Evolutionary conservation across 1,139 yeast species (phyloP).

Genomic region (Geotrichum candidum): DNA sequence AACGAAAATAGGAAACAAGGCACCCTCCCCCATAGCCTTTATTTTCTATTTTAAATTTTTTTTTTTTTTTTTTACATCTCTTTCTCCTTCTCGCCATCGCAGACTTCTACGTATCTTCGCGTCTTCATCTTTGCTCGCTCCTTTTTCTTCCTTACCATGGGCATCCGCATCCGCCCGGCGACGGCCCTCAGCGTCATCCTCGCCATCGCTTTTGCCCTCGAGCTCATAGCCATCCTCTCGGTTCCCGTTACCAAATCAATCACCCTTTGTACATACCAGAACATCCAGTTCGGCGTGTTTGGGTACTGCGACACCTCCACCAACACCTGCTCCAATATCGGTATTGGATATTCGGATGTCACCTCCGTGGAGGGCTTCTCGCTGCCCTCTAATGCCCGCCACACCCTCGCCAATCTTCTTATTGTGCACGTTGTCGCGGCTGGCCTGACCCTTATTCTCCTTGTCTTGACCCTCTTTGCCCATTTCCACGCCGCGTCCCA

Average conservation of each 20-base stretch:
- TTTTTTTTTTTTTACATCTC: background rate
- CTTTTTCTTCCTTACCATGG: conserved; percentile 25
- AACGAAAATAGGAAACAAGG: no score
- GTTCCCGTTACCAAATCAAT: conserved; percentile 55
- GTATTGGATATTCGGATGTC: conserved; percentile 44
- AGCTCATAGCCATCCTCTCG: conserved; percentile 51
- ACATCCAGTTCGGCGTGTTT: conserved; percentile 72
- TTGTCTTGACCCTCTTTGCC: conserved; percentile 37
- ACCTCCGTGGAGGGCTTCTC: conserved; percentile 41
- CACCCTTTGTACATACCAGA: conserved; percentile 46
- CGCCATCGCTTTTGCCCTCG: conserved; percentile 48
- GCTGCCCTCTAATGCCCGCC: conserved; percentile 55
- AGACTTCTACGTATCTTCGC: background rate
- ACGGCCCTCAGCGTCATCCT: conserved; percentile 39
- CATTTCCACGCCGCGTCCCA: conserved; percentile 38
- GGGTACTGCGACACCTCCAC: conserved; percentile 57
- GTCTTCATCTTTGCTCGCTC: background rate
- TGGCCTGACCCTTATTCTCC: conserved; percentile 57
- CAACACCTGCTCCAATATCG: conserved; percentile 45
- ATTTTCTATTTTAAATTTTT: background rate
- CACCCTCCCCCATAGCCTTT: no score
- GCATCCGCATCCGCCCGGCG: conserved; percentile 35
- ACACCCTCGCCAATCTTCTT: conserved; percentile 60
- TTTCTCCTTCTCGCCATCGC: background rate
- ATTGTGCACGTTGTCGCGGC: conserved; percentile 79